These are phyloP conservation scores for Penicillium ucsense DNA, from an alignment of 495 filamentous ascomycete genomes.

Conservation along the genomic window DNA sequence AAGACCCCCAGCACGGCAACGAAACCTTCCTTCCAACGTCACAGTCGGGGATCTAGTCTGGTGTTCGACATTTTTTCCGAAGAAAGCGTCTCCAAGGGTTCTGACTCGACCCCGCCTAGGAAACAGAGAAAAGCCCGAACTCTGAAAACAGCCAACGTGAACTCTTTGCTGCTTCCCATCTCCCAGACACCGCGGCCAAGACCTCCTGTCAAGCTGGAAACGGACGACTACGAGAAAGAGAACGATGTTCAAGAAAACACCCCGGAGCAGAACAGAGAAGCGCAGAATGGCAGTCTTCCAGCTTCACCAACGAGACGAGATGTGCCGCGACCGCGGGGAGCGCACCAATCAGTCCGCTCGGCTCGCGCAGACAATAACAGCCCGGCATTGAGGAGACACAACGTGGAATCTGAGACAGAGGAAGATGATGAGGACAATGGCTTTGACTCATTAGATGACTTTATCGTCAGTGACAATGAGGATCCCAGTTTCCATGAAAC, in stretches of 20 bases:
- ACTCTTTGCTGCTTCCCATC: constrained; percentile 26
- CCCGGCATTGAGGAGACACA: constrained; percentile 7
- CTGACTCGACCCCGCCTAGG: constrained; percentile 3
- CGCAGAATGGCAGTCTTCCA: constrained; percentile 11
- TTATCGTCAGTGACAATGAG: constrained; percentile 40
- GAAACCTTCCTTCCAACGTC: constrained; percentile 4
- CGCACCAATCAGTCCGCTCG: constrained; percentile 3
- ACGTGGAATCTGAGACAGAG: constrained; percentile 8
- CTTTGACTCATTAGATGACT: constrained; percentile 32
- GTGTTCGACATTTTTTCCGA: constrained; percentile 29
- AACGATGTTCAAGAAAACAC: constrained; percentile 27
- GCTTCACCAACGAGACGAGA: constrained; percentile 15
- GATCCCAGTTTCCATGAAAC: constrained; percentile 31
- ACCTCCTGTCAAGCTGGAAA: constrained; percentile 18
- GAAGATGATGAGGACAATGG: constrained; percentile 21
- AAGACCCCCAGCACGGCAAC: not conserved
- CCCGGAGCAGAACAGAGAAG: constrained; percentile 4
- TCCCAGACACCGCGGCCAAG: constrained; percentile 15
- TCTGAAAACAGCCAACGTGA: constrained; percentile 24
- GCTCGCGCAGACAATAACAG: constrained; percentile 1
- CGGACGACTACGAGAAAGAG: constrained; percentile 35
- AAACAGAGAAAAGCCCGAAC: constrained; percentile 18
- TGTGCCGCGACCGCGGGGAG: constrained; percentile 5
- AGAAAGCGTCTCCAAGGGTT: constrained; percentile 1
- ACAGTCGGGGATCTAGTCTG: constrained; percentile 9